A percentile compares a stretch with the other conserved stretches of the same genome.
These are phyloP conservation scores for Patellifolia procumbens DNA, from an alignment of 179 eudicot species.

Conservation along the genomic window DNA sequence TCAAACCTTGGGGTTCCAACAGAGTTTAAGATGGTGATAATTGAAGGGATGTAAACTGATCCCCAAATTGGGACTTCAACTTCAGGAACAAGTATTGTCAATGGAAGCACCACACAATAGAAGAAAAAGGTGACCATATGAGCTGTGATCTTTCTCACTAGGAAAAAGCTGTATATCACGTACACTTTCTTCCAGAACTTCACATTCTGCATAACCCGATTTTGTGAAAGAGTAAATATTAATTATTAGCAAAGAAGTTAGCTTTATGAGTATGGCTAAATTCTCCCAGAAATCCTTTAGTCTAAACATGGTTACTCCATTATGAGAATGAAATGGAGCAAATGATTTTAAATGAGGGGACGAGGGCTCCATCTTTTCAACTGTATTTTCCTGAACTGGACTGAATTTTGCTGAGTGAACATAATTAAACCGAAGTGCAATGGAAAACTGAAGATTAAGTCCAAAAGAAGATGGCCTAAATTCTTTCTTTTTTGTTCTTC, in stretches of 20 bases:
- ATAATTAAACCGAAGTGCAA: no score
- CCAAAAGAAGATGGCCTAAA: no score
- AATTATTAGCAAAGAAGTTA: neutral
- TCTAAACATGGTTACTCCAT: no score
- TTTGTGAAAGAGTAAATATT: neutral
- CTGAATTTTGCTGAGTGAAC: no score
- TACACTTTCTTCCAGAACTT: constrained; percentile 61
- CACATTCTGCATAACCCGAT: constrained; percentile 42
- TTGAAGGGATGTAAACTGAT: constrained; percentile 57
- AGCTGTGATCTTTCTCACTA: constrained; percentile 60
- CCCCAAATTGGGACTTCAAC: constrained; percentile 62
- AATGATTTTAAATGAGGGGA: no score
- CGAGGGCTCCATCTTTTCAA: no score
- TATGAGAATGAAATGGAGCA: no score
- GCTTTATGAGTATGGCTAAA: neutral
- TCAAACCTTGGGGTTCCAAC: constrained; percentile 64
- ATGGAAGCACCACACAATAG: constrained; percentile 58
- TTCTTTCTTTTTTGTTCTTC: no score
- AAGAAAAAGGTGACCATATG: constrained; percentile 60
- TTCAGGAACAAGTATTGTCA: constrained; percentile 55
- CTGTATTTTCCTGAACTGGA: no score
- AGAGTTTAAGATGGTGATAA: constrained; percentile 58
- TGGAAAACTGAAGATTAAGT: no score
- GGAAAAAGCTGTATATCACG: constrained; percentile 68
- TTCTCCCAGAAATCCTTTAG: no score